phyloP scores from a whole-genome alignment of 2,329 filamentous ascomycete genomes.

The Byssochlamys sp. region DNA sequence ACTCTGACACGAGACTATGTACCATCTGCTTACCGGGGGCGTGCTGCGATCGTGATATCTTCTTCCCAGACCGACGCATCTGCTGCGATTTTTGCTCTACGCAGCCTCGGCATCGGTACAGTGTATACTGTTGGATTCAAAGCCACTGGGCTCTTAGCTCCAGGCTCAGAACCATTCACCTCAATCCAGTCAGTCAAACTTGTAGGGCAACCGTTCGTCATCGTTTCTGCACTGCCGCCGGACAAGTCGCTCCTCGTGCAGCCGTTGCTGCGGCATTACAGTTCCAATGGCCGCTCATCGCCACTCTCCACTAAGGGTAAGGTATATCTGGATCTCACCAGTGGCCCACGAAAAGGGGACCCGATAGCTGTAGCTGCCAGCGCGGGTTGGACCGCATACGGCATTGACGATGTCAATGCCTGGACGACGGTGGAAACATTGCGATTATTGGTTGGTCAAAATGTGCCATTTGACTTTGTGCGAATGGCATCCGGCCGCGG shows the following conservation, averaged over 20 bases:
- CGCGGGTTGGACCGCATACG: conserved; percentile 70
- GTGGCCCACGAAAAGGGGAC: conserved; percentile 57
- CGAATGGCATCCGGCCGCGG: conserved; percentile 57
- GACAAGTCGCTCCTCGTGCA: conserved; percentile 72
- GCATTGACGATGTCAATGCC: conserved; percentile 67
- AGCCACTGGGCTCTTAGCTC: conserved; percentile 48
- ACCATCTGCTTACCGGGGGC: conserved; percentile 67
- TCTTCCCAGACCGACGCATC: conserved; percentile 66
- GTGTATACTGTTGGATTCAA: conserved; percentile 80
- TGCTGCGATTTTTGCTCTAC: conserved; percentile 67
- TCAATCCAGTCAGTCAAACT: conserved; percentile 71
- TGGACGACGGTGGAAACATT: conserved; percentile 78
- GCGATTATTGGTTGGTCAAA: conserved; percentile 69
- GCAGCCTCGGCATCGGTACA: conserved; percentile 63
- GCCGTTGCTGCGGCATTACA: conserved; percentile 65
- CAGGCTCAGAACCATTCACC: conserved; percentile 55
- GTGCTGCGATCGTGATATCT: conserved; percentile 66
- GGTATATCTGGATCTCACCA: conserved; percentile 72
- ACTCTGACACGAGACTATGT: conserved; percentile 73
- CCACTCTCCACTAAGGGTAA: conserved; percentile 42
- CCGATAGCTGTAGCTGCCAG: conserved; percentile 60
- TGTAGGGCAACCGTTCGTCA: conserved; percentile 68
- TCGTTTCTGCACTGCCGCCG: conserved; percentile 67
- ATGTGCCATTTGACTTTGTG: conserved; percentile 81
- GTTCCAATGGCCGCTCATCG: conserved; percentile 32